These are phyloP conservation scores for Parafenestella ontariensis DNA, from an alignment of 2,329 filamentous ascomycete species.

Conservation along the genomic window DNA sequence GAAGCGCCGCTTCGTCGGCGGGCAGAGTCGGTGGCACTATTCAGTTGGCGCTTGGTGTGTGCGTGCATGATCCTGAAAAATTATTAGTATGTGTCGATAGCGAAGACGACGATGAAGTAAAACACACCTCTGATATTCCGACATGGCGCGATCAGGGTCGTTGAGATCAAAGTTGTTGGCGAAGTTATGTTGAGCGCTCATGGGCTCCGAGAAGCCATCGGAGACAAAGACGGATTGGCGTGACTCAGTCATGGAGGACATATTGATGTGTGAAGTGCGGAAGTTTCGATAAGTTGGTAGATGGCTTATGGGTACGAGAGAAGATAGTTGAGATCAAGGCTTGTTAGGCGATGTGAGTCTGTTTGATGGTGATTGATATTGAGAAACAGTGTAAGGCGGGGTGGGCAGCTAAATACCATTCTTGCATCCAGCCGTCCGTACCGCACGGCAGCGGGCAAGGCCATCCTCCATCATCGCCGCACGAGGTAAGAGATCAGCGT, in stretches of 20 bases:
- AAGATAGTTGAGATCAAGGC: conserved; percentile 7
- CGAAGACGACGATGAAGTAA: not conserved
- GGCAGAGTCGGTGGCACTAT: conserved; percentile 54
- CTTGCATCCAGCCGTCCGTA: not conserved
- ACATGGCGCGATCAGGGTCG: conserved; percentile 49
- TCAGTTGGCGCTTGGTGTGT: conserved; percentile 59
- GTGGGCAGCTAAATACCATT: conserved; percentile 34
- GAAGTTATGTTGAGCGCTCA: conserved; percentile 54
- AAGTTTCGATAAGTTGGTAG: conserved; percentile 1
- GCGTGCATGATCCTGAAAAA: conserved; percentile 56
- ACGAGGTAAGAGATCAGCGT: conserved; percentile 33
- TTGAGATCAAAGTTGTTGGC: conserved; percentile 53
- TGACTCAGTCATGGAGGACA: conserved; percentile 29
- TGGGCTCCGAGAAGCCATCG: conserved; percentile 51
- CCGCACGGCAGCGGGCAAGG: conserved; percentile 14
- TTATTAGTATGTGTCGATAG: conserved; percentile 14
- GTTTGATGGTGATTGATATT: conserved; percentile 1
- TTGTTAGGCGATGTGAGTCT: conserved; percentile 5
- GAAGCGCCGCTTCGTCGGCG: conserved; percentile 45
- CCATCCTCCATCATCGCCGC: conserved; percentile 19
- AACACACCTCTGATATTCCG: conserved; percentile 54
- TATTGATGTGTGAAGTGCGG: conserved; percentile 9
- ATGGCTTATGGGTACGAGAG: not conserved
- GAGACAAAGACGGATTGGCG: conserved; percentile 47
- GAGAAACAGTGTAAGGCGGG: conserved; percentile 11